These are phyloP conservation scores for Ceratocystiopsis brevicomis DNA, from an alignment of 2,329 filamentous ascomycete species.

Conservation along the genomic window DNA sequence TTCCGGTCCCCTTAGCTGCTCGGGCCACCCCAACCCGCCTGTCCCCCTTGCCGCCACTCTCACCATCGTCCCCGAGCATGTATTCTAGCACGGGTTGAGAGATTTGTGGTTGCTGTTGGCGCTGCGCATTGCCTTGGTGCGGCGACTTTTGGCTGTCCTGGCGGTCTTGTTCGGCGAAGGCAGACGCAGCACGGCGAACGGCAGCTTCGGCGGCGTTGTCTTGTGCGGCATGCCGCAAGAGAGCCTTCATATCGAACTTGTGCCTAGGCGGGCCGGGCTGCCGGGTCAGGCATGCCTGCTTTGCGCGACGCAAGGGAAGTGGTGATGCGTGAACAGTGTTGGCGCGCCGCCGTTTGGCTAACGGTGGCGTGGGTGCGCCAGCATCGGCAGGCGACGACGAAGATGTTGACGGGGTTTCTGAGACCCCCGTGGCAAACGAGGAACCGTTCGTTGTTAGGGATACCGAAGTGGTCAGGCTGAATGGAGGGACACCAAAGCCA, in stretches of 20 bases:
- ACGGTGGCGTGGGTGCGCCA: slow-evolving; percentile 3
- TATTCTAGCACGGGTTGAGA: no score
- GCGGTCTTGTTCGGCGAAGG: slow-evolving; percentile 13
- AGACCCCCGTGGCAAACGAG: no score
- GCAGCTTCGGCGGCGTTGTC: slow-evolving; percentile 42
- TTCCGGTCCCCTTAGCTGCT: no score
- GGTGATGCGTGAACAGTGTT: slow-evolving; percentile 18
- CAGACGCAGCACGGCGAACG: slow-evolving; percentile 23
- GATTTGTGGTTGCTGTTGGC: no score
- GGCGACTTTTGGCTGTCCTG: neutral
- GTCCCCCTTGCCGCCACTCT: no score
- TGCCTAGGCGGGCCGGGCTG: slow-evolving; percentile 26
- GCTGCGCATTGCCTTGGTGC: neutral
- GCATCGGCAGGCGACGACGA: neutral
- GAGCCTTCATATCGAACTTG: slow-evolving; percentile 42
- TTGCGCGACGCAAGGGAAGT: slow-evolving; percentile 19
- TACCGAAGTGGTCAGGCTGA: neutral
- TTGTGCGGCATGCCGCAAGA: slow-evolving; percentile 38
- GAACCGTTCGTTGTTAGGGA: no score
- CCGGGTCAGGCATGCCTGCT: slow-evolving; percentile 3
- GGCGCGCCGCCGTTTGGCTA: slow-evolving; percentile 5
- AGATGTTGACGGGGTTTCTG: neutral
- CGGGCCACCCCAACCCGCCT: no score
- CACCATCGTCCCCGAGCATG: no score
- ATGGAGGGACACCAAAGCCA: neutral